These are phyloP conservation scores for Colletotrichum orbiculare DNA, from an alignment of 2,329 filamentous ascomycete genomes.

Conservation along the genomic window DNA sequence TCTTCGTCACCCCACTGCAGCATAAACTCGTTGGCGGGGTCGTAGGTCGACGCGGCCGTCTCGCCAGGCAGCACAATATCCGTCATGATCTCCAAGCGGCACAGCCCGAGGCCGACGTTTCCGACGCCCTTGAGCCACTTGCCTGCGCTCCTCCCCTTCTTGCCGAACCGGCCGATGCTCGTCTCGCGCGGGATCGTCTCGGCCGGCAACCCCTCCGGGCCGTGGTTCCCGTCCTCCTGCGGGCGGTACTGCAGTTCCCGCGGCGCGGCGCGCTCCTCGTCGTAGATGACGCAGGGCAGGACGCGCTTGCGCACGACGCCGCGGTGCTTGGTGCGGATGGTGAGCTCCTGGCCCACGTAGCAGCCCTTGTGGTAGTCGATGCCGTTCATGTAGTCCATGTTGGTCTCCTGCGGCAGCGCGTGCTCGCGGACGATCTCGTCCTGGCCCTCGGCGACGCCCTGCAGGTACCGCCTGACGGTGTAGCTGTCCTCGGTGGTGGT, in stretches of 20 bases:
- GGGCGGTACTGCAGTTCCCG: conserved; percentile 60
- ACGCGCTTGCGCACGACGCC: conserved; percentile 93
- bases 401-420: conserved; percentile 87
- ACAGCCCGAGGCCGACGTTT: conserved; percentile 88
- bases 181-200: conserved; percentile 56
- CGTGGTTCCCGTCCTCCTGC: conserved; percentile 37
- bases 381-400: conserved; percentile 85
- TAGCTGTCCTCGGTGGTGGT: conserved; percentile 71
- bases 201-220: conserved; percentile 44
- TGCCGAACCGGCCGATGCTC: conserved; percentile 62
- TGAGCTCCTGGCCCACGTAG: conserved; percentile 96
- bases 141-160: conserved; percentile 77
- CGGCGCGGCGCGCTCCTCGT: conserved; percentile 51
- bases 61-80: conserved; percentile 77
- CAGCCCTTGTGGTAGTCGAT: conserved; percentile 97
- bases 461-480: conserved; percentile 79
- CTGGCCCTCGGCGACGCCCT: conserved; percentile 88
- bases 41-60: conserved; percentile 72
- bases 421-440: conserved; percentile 77
- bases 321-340: conserved; percentile 93
- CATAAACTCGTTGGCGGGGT: conserved; percentile 52
- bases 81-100: conserved; percentile 91
- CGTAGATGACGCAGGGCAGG: conserved; percentile 81
- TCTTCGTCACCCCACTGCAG: conserved; percentile 35
- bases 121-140: conserved; percentile 84